Base-by-base conservation (phyloP, 2,329 filamentous ascomycete species). In the Hypoxylon sp. region DNA sequence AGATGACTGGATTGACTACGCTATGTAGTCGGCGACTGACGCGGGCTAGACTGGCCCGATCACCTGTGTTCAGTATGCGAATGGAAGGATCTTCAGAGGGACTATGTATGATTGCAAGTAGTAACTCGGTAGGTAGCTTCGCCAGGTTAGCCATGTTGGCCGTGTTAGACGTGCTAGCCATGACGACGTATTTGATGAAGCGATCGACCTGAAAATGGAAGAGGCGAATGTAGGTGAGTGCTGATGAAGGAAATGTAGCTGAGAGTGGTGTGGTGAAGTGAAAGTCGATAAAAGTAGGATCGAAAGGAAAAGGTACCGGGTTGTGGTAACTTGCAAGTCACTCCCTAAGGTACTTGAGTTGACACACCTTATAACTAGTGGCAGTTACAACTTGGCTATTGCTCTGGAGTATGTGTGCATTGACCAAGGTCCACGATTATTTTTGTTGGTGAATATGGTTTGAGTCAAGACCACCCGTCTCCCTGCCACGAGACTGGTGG, bases 11-110 rank as follows among this genome's bases (percentile, higher is more conserved):
- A n/a, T 24, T 52, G 9, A 60, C 30, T 16, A 20, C 22, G 11
- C 4, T 0, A 12, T 48, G 2, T 14, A 60, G 20, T 18, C 18
- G 28, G n/a, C 32, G 48, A 16, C 30, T 38, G n/a, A 60, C 56
- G 22, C 8, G 32, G 4, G 56, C 3, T 3, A 60, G 30, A 20
- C 16, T 53, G 9, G 22, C 16, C 22, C 53, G 56, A 22, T 60
- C 56, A 8, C n/a, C 5, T 11, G 2, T 38, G 32, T 16, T 14
- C 12, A 46, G 9, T 6, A 30, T 40, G 2, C 30, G 28, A 46
- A n/a, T 9, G 3, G 7, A 30, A 7, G 24, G 24, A 26, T 26
- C 6, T 3, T 14, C 22, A 12, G 22, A 18, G 9, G 16, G 18
- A n/a, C 26, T 12, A 3, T 18, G 22, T 14, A 46, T 38, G 20